Evolutionary conservation across 129 eudicot species (phyloP).

Genomic region (Heracleum sosnowskyi): DNA sequence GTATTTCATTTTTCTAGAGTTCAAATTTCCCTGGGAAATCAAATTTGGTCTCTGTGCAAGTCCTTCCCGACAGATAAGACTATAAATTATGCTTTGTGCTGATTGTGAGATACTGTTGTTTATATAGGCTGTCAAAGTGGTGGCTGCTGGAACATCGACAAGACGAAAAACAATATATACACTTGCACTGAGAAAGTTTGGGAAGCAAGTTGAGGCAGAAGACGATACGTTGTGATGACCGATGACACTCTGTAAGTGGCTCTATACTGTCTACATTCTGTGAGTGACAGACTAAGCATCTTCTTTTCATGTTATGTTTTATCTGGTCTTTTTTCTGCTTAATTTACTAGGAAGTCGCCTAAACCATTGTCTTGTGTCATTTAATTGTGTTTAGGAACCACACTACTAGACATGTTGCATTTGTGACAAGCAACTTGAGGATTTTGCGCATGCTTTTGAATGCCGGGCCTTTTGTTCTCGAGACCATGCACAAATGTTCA

Average conservation of each 20-base stretch:
- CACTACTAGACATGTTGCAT: not conserved
- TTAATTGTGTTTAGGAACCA: not conserved
- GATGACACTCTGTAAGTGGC: slow-evolving; percentile 10
- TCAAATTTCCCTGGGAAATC: not conserved
- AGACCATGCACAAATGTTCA: not conserved
- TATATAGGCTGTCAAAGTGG: slow-evolving; percentile 85
- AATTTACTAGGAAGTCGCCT: not conserved
- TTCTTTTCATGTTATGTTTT: not conserved
- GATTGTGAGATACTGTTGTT: not conserved
- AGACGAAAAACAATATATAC: slow-evolving; percentile 67
- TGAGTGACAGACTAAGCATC: not conserved
- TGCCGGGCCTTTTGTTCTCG: not conserved
- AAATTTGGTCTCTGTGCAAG: not conserved
- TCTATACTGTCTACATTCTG: too few species aligned
- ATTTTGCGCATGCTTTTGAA: not conserved
- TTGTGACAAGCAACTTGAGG: not conserved
- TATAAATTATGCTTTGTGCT: not conserved
- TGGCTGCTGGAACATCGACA: slow-evolving; percentile 65
- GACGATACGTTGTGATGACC: slow-evolving; percentile 25
- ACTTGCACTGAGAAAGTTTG: slow-evolving; percentile 70
- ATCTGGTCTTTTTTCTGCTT: not conserved
- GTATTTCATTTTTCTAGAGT: not conserved
- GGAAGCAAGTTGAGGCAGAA: slow-evolving; percentile 40
- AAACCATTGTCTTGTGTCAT: not conserved
- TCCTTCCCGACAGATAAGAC: not conserved